Evolutionary conservation across 306 rosid genomes (phyloP).

Genomic region (Acacia crassicarpa): DNA sequence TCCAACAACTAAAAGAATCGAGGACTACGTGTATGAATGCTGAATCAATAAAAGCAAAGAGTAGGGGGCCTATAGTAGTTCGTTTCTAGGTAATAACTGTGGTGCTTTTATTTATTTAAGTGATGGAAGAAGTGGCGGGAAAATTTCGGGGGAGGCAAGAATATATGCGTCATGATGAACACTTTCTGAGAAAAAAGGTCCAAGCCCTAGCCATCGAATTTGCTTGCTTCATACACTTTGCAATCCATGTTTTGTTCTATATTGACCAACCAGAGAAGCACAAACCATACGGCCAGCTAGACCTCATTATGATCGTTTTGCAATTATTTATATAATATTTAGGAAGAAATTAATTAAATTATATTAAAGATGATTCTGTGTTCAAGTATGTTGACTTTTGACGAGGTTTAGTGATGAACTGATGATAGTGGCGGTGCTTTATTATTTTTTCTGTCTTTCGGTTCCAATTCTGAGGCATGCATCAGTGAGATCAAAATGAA

Average conservation of each 20-base stretch:
- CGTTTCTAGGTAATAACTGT: conserved; percentile 10
- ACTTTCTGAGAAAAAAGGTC: conserved; percentile 33
- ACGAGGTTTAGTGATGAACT: not conserved
- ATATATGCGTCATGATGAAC: conserved; percentile 42
- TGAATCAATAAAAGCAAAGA: conserved; percentile 22
- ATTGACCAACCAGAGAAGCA: conserved; percentile 38
- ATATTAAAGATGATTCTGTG: conserved; percentile 28
- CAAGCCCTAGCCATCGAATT: conserved; percentile 41
- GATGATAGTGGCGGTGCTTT: not conserved
- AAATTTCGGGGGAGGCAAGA: conserved; percentile 37
- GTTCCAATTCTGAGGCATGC: conserved; percentile 19
- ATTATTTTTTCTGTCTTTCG: not conserved
- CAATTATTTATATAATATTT: not conserved
- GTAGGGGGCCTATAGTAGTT: conserved; percentile 24
- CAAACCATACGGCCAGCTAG: conserved; percentile 28
- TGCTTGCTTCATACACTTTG: conserved; percentile 28
- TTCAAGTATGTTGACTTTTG: not conserved
- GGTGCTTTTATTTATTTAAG: not conserved
- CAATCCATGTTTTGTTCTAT: conserved; percentile 33
- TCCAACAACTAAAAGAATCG: conserved; percentile 9
- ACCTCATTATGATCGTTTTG: conserved; percentile 14
- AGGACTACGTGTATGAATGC: not conserved
- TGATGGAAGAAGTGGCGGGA: not conserved
- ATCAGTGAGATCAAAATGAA: conserved; percentile 4
- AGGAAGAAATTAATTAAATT: conserved; percentile 19